phyloP scores from a whole-genome alignment of 345 rosid species.

The Jatropha curcas region DNA sequence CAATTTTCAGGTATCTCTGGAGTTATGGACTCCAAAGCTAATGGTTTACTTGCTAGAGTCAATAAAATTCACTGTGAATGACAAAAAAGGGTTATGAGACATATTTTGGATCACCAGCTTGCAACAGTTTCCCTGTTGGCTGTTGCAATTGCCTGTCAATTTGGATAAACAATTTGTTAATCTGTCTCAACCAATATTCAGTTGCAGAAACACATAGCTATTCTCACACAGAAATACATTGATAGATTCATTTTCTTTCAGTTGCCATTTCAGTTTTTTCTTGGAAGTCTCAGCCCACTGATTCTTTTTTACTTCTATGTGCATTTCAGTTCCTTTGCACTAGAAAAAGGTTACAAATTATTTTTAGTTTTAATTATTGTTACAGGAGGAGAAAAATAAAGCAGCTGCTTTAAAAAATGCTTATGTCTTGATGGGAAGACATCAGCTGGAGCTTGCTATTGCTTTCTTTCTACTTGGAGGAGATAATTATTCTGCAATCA shows the following conservation, averaged over 20 bases:
- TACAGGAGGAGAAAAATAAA: slow-evolving; percentile 88
- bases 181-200: background rate
- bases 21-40: slow-evolving; percentile 8
- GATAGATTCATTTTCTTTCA: background rate
- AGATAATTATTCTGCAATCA: slow-evolving; percentile 80
- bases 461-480: slow-evolving; percentile 97
- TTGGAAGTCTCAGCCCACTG: background rate
- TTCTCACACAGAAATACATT: background rate
- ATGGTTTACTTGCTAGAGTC: slow-evolving; percentile 5
- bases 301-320: background rate
- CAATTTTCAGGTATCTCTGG: slow-evolving; percentile 75
- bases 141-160: background rate
- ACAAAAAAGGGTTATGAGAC: background rate
- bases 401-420: slow-evolving; percentile 96
- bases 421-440: slow-evolving; percentile 90
- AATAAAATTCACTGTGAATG: slow-evolving; percentile 4
- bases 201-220: background rate
- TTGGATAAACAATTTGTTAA: background rate
- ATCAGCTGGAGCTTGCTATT: slow-evolving; percentile 83
- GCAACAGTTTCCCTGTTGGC: background rate
- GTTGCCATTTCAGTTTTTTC: background rate
- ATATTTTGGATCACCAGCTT: background rate
- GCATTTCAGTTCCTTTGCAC: background rate
- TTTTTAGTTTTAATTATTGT: slow-evolving; percentile 7
- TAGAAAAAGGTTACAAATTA: background rate